These are phyloP conservation scores for Agrocybe pediades DNA, from an alignment of 768 basidiomycete species.

Conservation along the genomic window DNA sequence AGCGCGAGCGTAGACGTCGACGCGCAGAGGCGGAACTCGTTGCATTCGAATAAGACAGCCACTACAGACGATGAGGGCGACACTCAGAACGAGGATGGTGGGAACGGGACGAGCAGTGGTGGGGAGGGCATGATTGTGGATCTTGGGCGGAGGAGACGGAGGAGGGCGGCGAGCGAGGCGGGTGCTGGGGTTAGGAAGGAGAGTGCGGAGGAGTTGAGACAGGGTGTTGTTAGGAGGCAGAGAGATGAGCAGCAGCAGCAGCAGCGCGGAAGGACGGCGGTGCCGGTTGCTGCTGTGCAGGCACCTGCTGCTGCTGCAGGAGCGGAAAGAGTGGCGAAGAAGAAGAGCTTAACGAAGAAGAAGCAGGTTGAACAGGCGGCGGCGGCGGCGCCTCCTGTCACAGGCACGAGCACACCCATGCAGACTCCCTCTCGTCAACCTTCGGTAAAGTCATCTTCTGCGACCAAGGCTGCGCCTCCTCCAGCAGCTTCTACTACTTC, in stretches of 20 bases:
- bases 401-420: neutral
- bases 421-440: constrained; percentile 1
- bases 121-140: constrained; percentile 21
- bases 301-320: constrained; percentile 4
- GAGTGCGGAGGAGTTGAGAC: neutral
- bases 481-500: constrained; percentile 2
- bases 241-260: neutral
- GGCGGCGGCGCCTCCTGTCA: neutral
- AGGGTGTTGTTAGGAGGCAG: neutral
- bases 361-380: neutral
- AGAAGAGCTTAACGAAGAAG: constrained; percentile 23
- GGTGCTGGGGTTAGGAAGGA: neutral
- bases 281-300: constrained; percentile 18
- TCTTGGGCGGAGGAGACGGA: constrained; percentile 19
- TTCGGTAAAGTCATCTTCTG: neutral
- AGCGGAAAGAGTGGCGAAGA: constrained; percentile 8
- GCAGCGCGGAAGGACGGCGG: constrained; percentile 4
- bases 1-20: constrained; percentile 19
- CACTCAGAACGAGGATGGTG: neutral
- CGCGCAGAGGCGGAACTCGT: constrained; percentile 9
- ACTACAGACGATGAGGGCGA: neutral
- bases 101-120: neutral
- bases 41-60: neutral
- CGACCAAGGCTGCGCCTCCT: neutral
- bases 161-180: constrained; percentile 20